Percentiles rank a stretch among this genome's conserved stretches.
These are phyloP conservation scores for Podospora fimiseda DNA, from an alignment of 495 filamentous ascomycete species.

Conservation along the genomic window DNA sequence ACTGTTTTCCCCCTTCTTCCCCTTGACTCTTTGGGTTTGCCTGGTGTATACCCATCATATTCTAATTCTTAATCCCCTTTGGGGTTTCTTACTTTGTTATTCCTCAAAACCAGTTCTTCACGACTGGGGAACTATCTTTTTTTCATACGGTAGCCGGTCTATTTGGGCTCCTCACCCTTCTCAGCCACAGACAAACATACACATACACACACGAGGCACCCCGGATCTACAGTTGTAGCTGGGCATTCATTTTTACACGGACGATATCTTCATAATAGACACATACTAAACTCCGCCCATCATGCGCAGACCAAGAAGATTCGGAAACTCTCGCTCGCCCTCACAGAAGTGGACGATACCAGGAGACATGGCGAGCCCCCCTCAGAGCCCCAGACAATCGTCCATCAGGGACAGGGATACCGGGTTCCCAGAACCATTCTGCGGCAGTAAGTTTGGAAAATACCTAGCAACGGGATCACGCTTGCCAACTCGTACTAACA, in stretches of 20 bases:
- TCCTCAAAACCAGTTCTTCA: conserved; percentile 1
- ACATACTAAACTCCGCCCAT: conserved; percentile 10
- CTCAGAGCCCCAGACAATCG: conserved; percentile 15
- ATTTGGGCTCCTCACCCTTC: not conserved
- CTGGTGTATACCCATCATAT: conserved; percentile 8
- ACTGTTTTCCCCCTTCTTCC: not conserved
- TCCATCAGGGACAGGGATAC: conserved; percentile 24
- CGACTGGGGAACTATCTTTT: too few species aligned
- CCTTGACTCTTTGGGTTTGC: conserved; percentile 5
- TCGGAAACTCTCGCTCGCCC: conserved; percentile 8
- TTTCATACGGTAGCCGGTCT: not conserved
- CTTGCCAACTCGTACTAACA: not conserved
- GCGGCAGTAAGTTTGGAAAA: conserved; percentile 20
- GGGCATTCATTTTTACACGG: not conserved
- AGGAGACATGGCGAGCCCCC: conserved; percentile 17
- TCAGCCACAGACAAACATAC: not conserved
- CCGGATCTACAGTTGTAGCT: conserved; percentile 5
- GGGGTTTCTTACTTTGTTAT: not conserved
- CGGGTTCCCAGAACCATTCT: conserved; percentile 32
- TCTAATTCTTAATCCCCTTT: not conserved
- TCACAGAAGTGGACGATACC: conserved; percentile 13
- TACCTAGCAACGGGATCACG: not conserved
- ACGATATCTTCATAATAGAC: not conserved
- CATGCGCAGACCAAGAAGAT: conserved; percentile 25
- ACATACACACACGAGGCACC: not conserved